Conservation (phyloP, 345 rosid genomes). For the Ceriops zippeliana region DNA sequence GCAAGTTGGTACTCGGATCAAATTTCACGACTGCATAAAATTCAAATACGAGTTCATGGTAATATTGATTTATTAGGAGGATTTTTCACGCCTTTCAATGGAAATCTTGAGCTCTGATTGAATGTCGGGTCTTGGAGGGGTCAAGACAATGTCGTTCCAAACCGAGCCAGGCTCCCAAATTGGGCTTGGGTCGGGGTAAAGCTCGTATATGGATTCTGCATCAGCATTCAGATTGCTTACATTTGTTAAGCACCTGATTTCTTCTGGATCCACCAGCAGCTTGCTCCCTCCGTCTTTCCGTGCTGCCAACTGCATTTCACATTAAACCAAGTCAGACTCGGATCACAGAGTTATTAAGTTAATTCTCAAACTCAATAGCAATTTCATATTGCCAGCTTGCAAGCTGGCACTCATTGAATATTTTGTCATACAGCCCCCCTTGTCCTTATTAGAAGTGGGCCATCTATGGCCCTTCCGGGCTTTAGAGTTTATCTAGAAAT, state of each 20-base stretch:
- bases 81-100: constrained; percentile 44
- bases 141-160: constrained; percentile 54
- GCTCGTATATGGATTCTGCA: constrained; percentile 67
- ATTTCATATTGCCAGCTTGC: neutral
- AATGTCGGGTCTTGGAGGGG: constrained; percentile 41
- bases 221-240: constrained; percentile 46
- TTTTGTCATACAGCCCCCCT: too few species aligned
- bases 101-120: constrained; percentile 40
- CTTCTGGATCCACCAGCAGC: constrained; percentile 64
- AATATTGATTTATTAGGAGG: neutral
- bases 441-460: too few species aligned
- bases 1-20: too few species aligned
- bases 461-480: too few species aligned
- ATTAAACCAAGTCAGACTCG: neutral
- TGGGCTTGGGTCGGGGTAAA: constrained; percentile 43
- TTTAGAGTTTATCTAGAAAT: neutral
- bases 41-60: too few species aligned
- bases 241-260: constrained; percentile 40
- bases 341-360: neutral
- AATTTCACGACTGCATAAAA: too few species aligned
- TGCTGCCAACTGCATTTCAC: constrained; percentile 59
- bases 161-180: constrained; percentile 48
- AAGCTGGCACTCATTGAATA: too few species aligned
- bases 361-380: neutral
- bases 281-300: constrained; percentile 70